Conservation (phyloP, 169 alveolate genomes). For the Babesia sp. region DNA sequence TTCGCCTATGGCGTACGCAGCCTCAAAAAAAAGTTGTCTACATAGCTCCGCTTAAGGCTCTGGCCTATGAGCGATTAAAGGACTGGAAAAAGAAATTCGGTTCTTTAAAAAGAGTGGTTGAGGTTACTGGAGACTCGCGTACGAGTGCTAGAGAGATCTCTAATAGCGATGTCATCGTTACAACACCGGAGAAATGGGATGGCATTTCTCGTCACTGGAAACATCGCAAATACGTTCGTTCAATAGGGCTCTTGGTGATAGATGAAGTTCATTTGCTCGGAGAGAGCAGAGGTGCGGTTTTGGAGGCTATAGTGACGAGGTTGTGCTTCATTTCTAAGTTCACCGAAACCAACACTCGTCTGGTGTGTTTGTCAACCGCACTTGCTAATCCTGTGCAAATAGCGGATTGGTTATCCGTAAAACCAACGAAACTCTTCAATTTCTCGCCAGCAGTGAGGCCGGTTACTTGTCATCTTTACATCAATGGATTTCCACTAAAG, state of each 20-base stretch:
- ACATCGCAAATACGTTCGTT: constrained; percentile 89
- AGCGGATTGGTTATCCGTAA: constrained; percentile 97
- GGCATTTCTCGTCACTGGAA: constrained; percentile 98
- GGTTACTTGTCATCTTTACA: constrained; percentile 95
- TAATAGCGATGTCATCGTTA: constrained; percentile 89
- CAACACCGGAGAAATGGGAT: constrained; percentile 99
- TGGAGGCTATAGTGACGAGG: constrained; percentile 96
- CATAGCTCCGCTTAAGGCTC: constrained; percentile 98
- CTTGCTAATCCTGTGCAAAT: constrained; percentile 97
- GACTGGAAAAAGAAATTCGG: constrained; percentile 91
- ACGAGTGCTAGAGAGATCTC: constrained; percentile 71
- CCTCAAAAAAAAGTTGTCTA: constrained; percentile 91
- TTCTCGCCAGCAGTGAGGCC: constrained; percentile 98
- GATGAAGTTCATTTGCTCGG: constrained; percentile 99
- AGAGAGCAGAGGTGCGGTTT: constrained; percentile 95
- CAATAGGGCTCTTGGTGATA: constrained; percentile 92
- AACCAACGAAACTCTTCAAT: constrained; percentile 92
- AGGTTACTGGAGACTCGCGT: constrained; percentile 94
- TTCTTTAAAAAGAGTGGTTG: constrained; percentile 85
- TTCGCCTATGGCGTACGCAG: constrained; percentile 81
- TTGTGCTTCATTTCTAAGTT: constrained; percentile 91
- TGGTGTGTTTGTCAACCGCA: constrained; percentile 97
- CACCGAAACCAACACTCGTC: constrained; percentile 85
- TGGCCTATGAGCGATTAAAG: constrained; percentile 84
- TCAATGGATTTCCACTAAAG: constrained; percentile 88